Evolutionary conservation across 768 basidiomycete genomes (phyloP), one percentile per base, ranked within the genome.

Genomic region (Trametes meyenii): DNA sequence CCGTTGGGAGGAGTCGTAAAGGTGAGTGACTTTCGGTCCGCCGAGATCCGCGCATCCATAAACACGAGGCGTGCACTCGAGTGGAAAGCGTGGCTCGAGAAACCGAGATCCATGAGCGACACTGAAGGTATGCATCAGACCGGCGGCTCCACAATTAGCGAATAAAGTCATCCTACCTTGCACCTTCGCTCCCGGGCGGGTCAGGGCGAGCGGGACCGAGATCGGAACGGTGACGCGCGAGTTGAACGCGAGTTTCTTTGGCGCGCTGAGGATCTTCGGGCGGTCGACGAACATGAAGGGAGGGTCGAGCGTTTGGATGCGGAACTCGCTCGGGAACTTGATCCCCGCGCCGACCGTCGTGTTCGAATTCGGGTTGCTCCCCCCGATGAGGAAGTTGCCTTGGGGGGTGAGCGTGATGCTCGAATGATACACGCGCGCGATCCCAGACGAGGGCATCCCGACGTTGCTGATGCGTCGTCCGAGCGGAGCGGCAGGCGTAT

Each of bases 241-340:
- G 64, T 79, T 78, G 71, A 84, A 85, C 13, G 70, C 68, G 17
- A 90, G 66, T 46, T 68, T 74, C 35, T 70, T 64, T 12, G 58
- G 81, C 73, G 10, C 65, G 36, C 38, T 52, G 10, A 70, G 48
- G 39, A 88, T 79, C 55, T 74, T 70, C 13, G 90, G 94, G 40
- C 93, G 81, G 17, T 79, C 69, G 64, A 74, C 75, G 21, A 73
- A 71, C 85, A 91, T 86, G 71, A 96, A 98, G 38, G 90, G 90
- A 0, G 96, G 96, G 62, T 80, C 81, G 66, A 96, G 80, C 81
- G 88, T 87, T 71, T 97, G 95, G 38, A 94, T 89, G 50, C 93
- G 80, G 71, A 96, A 96, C 72, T 96, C 92, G 21, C 93, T 94
- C 35, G 87, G 86, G 72, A 89, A 95, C 70, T 78, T 77, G 40